Evolutionary conservation across 257 asterid genomes (phyloP), one percentile per base, ranked within the genome.

Genomic region (Jacaranda mimosifolia): DNA sequence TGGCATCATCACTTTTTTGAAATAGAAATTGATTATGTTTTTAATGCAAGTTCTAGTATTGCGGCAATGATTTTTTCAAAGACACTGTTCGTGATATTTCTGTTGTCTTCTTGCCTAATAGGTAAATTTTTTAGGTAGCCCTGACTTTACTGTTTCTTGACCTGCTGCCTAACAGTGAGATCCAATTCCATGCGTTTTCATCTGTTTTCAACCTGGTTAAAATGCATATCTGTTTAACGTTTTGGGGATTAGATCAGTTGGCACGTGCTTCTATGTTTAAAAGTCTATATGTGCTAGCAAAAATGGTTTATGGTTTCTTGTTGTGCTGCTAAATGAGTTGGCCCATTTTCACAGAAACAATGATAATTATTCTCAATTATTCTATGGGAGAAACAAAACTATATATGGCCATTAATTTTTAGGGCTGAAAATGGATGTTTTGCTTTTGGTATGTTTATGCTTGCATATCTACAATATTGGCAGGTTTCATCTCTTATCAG

Each of bases 401-500:
- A 64, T 43, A 15, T 3, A 18, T 52, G 13, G n/a, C n/a, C 73
- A 56, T 12, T 7, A 35, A 40, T 10, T 13, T 64, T 9, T n/a
- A 64, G 0, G 65, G 1, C 39, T 59, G 65, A 35, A 35, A 15
- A 42, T 5, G 46, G 9, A 42, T 40, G 0, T 40, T 40, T 49
- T 53, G 56, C 69, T 39, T 19, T 18, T 18, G 49, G 32, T 42
- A 26, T 15, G 60, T 63, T 59, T 49, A 46, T 43, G 55, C 76
- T 80, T 53, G 40, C 72, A 7, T 56, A 43, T 71, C 63, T 68
- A 38, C 18, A 70, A 80, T 19, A 42, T 83, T 85, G 82, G 82
- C 89, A 95, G 97, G 97, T 91, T 91, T 80, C 97, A 91, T 79
- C 75, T 89, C 38, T 73, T 91, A 77, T 79, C 89, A 38, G 97